Percentiles rank a stretch among this genome's conserved stretches.
These are phyloP conservation scores for Wickerhamomyces ciferrii DNA, from an alignment of 805 yeast species.

Conservation along the genomic window DNA sequence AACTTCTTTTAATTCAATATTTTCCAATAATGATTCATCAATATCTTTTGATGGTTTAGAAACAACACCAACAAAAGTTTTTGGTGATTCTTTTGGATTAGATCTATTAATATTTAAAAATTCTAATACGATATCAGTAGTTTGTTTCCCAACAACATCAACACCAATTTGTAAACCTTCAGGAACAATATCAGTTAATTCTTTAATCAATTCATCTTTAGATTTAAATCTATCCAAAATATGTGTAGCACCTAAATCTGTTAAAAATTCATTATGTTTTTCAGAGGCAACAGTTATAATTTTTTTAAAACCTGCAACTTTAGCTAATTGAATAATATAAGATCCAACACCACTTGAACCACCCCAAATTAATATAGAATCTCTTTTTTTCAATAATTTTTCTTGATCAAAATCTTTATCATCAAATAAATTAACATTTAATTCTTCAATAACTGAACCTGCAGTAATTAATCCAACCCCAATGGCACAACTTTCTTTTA, in stretches of 20 bases:
- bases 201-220: constrained; percentile 16
- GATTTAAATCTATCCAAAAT: constrained; percentile 30
- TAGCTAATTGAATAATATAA: constrained; percentile 37
- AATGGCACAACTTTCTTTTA: constrained; percentile 37
- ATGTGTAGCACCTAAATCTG: constrained; percentile 37
- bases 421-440: constrained; percentile 14
- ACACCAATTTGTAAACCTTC: constrained; percentile 31
- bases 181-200: constrained; percentile 18
- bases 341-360: constrained; percentile 43
- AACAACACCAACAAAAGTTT: constrained; percentile 34
- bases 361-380: constrained; percentile 38
- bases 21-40: constrained; percentile 14
- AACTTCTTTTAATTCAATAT: constrained; percentile 27
- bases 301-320: constrained; percentile 28
- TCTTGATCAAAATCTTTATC: constrained; percentile 8
- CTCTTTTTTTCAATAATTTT: constrained; percentile 4
- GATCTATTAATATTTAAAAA: constrained; percentile 21
- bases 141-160: constrained; percentile 38
- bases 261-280: constrained; percentile 30
- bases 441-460: constrained; percentile 25
- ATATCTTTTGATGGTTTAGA: constrained; percentile 26
- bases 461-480: constrained; percentile 47
- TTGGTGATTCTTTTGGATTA: constrained; percentile 3
- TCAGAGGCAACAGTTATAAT: constrained; percentile 40
- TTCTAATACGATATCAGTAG: constrained; percentile 27